Base-by-base conservation (phyloP, 352 stramenopile genomes). In the Globisporangium canariense region DNA sequence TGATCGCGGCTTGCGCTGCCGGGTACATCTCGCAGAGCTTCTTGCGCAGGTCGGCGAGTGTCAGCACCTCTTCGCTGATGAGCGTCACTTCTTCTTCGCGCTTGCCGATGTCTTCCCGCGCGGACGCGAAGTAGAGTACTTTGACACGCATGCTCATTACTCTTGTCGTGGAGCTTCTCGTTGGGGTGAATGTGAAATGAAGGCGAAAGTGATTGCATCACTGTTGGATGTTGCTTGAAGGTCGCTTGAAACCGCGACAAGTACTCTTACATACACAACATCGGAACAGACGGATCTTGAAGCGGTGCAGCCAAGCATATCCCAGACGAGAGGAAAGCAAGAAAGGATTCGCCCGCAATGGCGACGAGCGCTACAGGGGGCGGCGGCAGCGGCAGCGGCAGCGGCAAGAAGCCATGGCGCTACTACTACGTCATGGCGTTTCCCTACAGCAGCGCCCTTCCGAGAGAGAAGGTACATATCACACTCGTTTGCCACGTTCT, bases 71-170 rank as follows among this genome's bases (percentile, higher is more conserved):
- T 20, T 1, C 28, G 7, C 49, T 20, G 14, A 5, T 20, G 52
- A 92, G 57, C 47, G 22, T 58, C 45, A 92, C 18, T 22, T 69
- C 69, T 64, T 94, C 83, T 60, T 94, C 83, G n/a, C 83, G 86
- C 49, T 79, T 66, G 8, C 83, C 86, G 62, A 93, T 67, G 38
- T 79, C 75, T 74, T 94, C 86, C 8, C 83, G 77, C 62, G 78
- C 81, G 50, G 83, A 86, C 57, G 86, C 86, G 65, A 94, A 94
- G 80, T 88, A 94, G 25, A 94, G 77, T 75, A 92, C 80, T 55
- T 89, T 89, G 62, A 94, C 54, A 46, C 78, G 64, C 72, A 85
- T 79, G 20, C 14, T 49, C 16, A 8, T 34, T 6, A 1, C 20
- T 52, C 14, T 47, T 47, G 28, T 20, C 32, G 34, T 50, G 28